Base-by-base conservation (phyloP, 2,329 filamentous ascomycete genomes). In the Ilyonectria robusta region DNA sequence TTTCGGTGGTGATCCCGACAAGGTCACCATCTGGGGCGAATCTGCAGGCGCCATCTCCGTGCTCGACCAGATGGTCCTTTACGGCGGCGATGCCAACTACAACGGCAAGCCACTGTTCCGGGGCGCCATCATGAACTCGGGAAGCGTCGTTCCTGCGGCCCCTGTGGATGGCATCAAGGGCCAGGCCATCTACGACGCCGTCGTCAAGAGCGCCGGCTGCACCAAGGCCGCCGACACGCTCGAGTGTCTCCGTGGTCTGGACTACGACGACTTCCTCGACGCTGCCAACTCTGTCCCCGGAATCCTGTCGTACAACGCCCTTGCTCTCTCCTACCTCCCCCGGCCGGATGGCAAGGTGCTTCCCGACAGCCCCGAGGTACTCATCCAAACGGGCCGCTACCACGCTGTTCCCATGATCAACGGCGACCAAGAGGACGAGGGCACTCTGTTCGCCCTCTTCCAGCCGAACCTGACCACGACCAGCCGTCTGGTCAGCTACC, bases 11-110 rank as follows among this genome's bases (percentile, higher is more conserved):
- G 93, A 95, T 76, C 91, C 92, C 0, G 83, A 84, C n/a, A 92
- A 92, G 77, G 92, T 95, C 6, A 95, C 92, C 0, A 91, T 95
- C 66, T 94, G 91, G 91, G 93, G 93, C 29, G 90, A 95, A 76
- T 90, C 87, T 2, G 91, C 92, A 0, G 91, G 91, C 0, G 83
- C 89, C 15, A 94, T 94, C 68, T 94, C 92, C 0, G 92, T 93
- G 1, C 87, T 92, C 55, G 88, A 94, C 74, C 93, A 95, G 72
- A 94, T 94, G 88, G 82, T 89, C 1, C 82, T 95, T 11, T 94
- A 93, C 71, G 87, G 89, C 37, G 93, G 93, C 7, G 84, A 95
- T 78, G 88, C 89, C 76, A 90, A 84, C 0, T 94, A 95, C 82
- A 94, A 94, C 2, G 92, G 90, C 59, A 89, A 92, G 73, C 84